Evolutionary conservation across 129 eudicot species (phyloP), one percentile per base, ranked within the genome.

Genomic region (Gnaphalium uliginosum): DNA sequence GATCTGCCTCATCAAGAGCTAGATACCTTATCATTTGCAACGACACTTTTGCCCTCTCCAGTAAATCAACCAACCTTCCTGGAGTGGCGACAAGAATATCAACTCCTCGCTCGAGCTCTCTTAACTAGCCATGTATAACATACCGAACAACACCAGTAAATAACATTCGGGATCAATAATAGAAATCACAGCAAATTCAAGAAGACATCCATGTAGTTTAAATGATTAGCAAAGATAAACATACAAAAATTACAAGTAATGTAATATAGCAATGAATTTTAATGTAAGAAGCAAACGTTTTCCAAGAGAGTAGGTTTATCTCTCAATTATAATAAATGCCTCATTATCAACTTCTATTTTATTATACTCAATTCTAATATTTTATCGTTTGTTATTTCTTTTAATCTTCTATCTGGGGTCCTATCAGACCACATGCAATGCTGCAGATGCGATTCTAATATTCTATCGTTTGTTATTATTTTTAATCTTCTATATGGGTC

Each of bases 31-130:
- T 86, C 95, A 81, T 86, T 68, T 84, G 78, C 62, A 91, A 37
- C 51, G 97, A 91, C 50, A 91, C 92, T 83, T 84, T 91, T 72
- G 92, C 95, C 73, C 97, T 91, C 83, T 88, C 97, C 75, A 91
- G 86, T 81, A 90, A 73, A 83, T 90, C 97, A 66, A 90, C 97
- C 64, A 91, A 74, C 69, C 97, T 84, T 72, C 97, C 95, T 19
- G 97, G 97, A 41, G 97, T 91, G 7, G 97, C 97, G 59, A 91
- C 97, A 68, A 91, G 90, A 79, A 91, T 91, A 79, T 91, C 97
- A 78, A 90, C 94, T 76, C 97, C 97, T 77, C 89, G 88, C 78
- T 90, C 97, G 43, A 90, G 88, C 81, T 90, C 97, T 60, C 92
- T 81, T 46, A 90, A 78, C 79, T 75, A 64, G 10, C 30, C 35